Evolutionary conservation across 2,329 filamentous ascomycete genomes (phyloP), one percentile per base, ranked within the genome.

Genomic region (Incumbomyces delicatus): DNA sequence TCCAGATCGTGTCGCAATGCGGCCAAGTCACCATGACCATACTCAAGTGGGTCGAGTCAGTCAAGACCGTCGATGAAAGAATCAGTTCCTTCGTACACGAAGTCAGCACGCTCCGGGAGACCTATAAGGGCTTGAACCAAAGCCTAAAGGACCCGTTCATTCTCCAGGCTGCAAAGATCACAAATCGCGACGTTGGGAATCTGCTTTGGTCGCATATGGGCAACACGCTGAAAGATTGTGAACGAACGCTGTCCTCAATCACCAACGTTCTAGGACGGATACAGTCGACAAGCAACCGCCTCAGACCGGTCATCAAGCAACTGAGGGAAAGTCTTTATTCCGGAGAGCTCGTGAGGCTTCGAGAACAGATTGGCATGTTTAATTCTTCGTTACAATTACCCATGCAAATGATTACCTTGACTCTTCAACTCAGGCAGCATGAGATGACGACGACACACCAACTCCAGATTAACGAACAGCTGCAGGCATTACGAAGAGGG

Each of bases 331-430:
- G 30, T 16, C 30, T 57, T n/a, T 38, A 45, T 29, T 35, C 40
- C 17, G 54, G 54, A 18, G 54, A 57, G 29, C 50, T 57, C 13
- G 52, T 45, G 32, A 50, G 49, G 6, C 51, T 55, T n/a, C 53
- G 53, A 12, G 50, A 57, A 22, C 52, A 53, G 29, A 50, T 57
- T 18, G 44, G 50, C 27, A 49, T 53, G 44, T 55, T 55, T 51
- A 57, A 57, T 34, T 33, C 47, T 1, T 47, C 45, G 27, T 35
- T 57, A 13, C 51, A 53, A 7, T 37, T 57, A 7, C 53, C 54
- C 1, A 57, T 57, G 31, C 54, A 57, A 22, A 55, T 55, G 54
- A 50, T 57, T 36, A 51, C 48, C 20, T 44, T 55, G 31, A 55
- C 50, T 38, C 49, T 55, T 18, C 54, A 57, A 36, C 51, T 55